Percentiles rank a stretch among this genome's conserved stretches.
Evolutionary conservation across 2,329 filamentous ascomycete genomes (phyloP).

Genomic region (Hypoxylon sp.): DNA sequence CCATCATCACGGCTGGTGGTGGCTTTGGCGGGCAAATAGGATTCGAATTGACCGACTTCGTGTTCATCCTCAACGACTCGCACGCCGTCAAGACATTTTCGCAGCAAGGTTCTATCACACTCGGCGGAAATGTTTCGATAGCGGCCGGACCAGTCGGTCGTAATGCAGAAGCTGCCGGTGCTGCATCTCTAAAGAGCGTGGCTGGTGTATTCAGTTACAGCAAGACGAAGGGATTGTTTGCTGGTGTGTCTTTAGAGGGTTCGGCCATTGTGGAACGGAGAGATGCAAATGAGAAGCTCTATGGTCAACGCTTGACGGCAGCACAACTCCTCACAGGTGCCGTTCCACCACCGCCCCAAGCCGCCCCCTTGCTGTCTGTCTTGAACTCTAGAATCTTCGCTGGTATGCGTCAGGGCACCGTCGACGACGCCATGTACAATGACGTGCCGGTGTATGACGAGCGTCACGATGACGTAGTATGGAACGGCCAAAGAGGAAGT

Average conservation of each 20-base stretch:
- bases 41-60: conserved; percentile 92
- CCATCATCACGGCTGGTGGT: conserved; percentile 84
- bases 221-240: conserved; percentile 97
- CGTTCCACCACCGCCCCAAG: conserved; percentile 83
- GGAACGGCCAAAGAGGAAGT: conserved; percentile 81
- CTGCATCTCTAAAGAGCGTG: conserved; percentile 89
- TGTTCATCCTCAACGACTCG: conserved; percentile 97
- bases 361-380: conserved; percentile 86
- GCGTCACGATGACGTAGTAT: conserved; percentile 83
- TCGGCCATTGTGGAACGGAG: conserved; percentile 93
- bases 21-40: conserved; percentile 90
- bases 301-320: conserved; percentile 86
- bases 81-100: conserved; percentile 93
- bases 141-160: conserved; percentile 93
- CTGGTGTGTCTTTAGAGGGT: conserved; percentile 93
- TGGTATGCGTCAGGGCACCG: conserved; percentile 66
- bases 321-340: conserved; percentile 84
- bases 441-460: conserved; percentile 92
- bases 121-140: conserved; percentile 96
- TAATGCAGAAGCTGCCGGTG: conserved; percentile 95
- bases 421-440: conserved; percentile 86
- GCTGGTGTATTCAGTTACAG: conserved; percentile 96
- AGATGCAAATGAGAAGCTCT: conserved; percentile 97
- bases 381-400: conserved; percentile 89
- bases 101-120: conserved; percentile 89